Evolutionary conservation across 2,329 filamentous ascomycete genomes (phyloP).

Genomic region (Verticillium klebahnii): DNA sequence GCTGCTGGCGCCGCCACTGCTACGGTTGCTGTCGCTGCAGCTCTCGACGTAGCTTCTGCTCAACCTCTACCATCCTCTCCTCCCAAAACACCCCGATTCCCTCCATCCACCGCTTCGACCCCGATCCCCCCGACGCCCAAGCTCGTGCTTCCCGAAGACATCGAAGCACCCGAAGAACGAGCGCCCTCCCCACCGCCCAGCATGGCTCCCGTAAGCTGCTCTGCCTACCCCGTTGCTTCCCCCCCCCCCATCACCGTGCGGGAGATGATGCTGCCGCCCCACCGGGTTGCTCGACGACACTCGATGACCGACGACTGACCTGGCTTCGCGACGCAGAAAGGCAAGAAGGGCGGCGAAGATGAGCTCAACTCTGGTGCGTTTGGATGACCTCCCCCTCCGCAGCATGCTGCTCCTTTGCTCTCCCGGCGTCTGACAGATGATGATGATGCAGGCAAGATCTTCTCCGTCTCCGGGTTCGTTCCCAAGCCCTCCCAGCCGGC

Average conservation of each 20-base stretch:
- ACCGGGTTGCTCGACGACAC: not conserved
- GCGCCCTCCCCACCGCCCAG: conserved; percentile 29
- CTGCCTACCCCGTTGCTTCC: conserved; percentile 12
- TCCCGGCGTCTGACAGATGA: not conserved
- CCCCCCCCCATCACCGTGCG: not conserved
- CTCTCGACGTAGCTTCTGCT: conserved; percentile 29
- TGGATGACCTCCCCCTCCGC: not conserved
- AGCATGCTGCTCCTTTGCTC: not conserved
- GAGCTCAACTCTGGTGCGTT: conserved; percentile 31
- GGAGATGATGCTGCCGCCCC: conserved; percentile 8
- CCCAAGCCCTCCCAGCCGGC: conserved; percentile 4
- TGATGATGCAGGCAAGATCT: conserved; percentile 49
- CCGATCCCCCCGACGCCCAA: conserved; percentile 22
- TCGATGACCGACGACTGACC: conserved; percentile 6
- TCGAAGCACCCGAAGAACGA: conserved; percentile 6
- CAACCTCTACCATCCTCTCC: conserved; percentile 38
- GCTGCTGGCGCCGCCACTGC: conserved; percentile 2
- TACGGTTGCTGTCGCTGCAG: conserved; percentile 18
- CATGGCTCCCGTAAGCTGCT: conserved; percentile 52
- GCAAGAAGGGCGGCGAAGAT: conserved; percentile 31
- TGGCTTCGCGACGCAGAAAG: conserved; percentile 20
- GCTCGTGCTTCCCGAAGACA: conserved; percentile 12
- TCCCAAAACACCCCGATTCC: conserved; percentile 29
- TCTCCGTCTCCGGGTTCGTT: conserved; percentile 58
- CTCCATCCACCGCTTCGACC: conserved; percentile 26